Base-by-base conservation (phyloP, 2,329 filamentous ascomycete species). In the Aspergillus japonicus region DNA sequence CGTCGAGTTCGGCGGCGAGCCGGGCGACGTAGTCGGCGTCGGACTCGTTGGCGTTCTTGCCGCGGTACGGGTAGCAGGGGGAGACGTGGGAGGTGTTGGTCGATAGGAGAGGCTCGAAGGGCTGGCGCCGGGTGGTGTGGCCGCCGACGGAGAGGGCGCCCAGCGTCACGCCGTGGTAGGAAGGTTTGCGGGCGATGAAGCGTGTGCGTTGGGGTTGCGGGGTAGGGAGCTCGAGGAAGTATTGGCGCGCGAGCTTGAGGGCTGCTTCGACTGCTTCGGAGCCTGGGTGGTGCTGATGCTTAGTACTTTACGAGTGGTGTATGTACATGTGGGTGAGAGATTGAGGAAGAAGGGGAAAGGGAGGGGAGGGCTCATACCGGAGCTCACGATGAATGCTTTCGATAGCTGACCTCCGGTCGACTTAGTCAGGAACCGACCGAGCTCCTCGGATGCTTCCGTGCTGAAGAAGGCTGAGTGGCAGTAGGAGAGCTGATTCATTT, bases 161-260 rank as follows among this genome's bases (percentile, higher is more conserved):
- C 0, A 92, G 71, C 0, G 89, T 91, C 29, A 82, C 86, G 5
- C 89, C 89, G 66, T 92, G 89, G 66, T 90, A 92, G 11, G 85
- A 88, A 23, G 85, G 81, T 31, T 84, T 75, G 16, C 89, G 82
- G 5, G 86, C 80, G 65, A 92, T 89, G 73, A 89, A 89, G 51
- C 83, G 80, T 0, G 78, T 79, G 2, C 88, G 81, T 51, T 80
- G 72, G 1, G 82, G 79, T 64, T 90, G 77, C 3, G 79, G 79
- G 0, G 76, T 73, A 2, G 73, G 63, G 42, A 84, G 79, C 70
- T 89, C 87, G 16, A 85, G 77, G 66, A 84, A 88, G 69, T 87
- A 91, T 70, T 92, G 88, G 1, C 85, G 78, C 11, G 86, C 81
- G 16, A 91, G 75, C 68, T 92, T 92, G 61, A 89, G 74, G 1